These are phyloP conservation scores for Backusella morwellensis DNA, from an alignment of 192 early-diverging fungal species.

Conservation along the genomic window DNA sequence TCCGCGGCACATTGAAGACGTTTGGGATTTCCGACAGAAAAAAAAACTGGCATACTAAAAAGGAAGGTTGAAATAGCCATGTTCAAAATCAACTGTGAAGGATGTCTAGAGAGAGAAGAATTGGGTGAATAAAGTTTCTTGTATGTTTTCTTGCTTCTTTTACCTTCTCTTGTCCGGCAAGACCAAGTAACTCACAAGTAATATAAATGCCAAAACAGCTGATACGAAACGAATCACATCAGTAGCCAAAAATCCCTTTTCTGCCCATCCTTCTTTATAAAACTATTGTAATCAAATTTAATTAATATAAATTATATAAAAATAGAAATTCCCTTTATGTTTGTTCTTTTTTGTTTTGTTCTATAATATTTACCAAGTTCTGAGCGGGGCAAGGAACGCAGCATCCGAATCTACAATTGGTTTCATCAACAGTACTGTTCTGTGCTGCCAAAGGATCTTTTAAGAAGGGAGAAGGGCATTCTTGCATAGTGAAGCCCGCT, in stretches of 20 bases:
- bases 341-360: no score
- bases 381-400: slow-evolving; percentile 55
- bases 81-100: slow-evolving; percentile 48
- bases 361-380: slow-evolving; percentile 26
- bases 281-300: slow-evolving; percentile 15
- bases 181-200: slow-evolving; percentile 45
- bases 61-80: slow-evolving; percentile 46
- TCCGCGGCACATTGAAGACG: slow-evolving; percentile 41
- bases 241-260: slow-evolving; percentile 42
- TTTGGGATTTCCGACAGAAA: slow-evolving; percentile 40
- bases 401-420: slow-evolving; percentile 44
- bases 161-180: slow-evolving; percentile 46
- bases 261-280: slow-evolving; percentile 38
- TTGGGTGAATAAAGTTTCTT: no score
- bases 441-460: slow-evolving; percentile 31
- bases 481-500: slow-evolving; percentile 12
- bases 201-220: slow-evolving; percentile 32
- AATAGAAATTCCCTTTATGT: neutral
- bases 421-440: slow-evolving; percentile 13
- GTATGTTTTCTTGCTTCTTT: no score
- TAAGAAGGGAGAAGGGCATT: slow-evolving; percentile 44
- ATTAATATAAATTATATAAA: neutral
- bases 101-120: slow-evolving; percentile 1
- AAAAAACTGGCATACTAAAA: slow-evolving; percentile 45
- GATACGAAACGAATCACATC: slow-evolving; percentile 45